Base-by-base conservation (phyloP, 352 stramenopile genomes). In the Phytophthora ramorum region DNA sequence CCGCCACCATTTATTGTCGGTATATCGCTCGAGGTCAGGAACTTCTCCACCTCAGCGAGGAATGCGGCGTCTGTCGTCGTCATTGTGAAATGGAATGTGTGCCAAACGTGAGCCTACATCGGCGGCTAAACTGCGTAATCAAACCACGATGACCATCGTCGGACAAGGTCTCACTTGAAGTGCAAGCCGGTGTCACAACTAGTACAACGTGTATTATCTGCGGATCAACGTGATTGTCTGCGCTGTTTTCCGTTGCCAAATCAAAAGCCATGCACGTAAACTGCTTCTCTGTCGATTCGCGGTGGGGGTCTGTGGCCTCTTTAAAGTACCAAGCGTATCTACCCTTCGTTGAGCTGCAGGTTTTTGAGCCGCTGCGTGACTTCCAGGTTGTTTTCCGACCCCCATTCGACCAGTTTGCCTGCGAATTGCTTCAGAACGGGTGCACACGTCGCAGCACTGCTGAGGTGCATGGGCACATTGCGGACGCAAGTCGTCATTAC, bases 391-490 rank as follows among this genome's bases (percentile, higher is more conserved):
- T 58, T 52, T 58, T 51, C 47, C n/a, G 35, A 26, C 9, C 50
- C 55, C 55, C 55, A 62, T 14, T 62, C 55, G 13, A 62, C 32
- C 14, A 68, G 20, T 38, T 62, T 53, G 12, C 19, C 43, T 10
- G 59, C 46, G 9, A 68, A 68, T 14, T 51, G 14, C 35, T 70
- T 56, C 10, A 64, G 16, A 12, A 17, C 32, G 7, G 40, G 47
- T 19, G 43, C 37, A 4, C 19, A 22, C 9, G 13, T 40, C 2
- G 12, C 40, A n/a, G 37, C 49, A 17, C 17, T 46, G 12, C 17
- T 49, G 26, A 65, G 46, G 52, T 70, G 62, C 62, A 70, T 70
- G 0, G 61, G 61, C 9, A 64, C 32, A 54, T 66, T 53, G 5
- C 37, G 51, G 4, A 68, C 53, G 12, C 20, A 63, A 7, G 45